A percentile compares a stretch with the other conserved stretches of the same genome.
These are phyloP conservation scores for Pseudogymnoascus sp. DNA, from an alignment of 2,329 filamentous ascomycete species.

Conservation along the genomic window DNA sequence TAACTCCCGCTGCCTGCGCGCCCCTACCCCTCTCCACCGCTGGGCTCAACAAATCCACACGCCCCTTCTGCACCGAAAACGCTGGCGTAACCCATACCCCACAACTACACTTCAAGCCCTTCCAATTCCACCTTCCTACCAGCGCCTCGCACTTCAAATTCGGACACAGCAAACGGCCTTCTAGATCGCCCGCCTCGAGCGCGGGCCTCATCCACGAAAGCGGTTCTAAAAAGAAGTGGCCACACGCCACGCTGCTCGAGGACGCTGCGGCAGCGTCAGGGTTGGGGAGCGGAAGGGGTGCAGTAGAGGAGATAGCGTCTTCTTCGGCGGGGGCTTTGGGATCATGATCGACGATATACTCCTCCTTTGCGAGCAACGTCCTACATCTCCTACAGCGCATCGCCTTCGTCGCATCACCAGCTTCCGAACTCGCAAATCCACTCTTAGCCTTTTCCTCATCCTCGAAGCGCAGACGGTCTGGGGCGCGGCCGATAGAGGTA, in stretches of 20 bases:
- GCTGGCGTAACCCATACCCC: constrained; percentile 84
- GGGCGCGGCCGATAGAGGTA: constrained; percentile 68
- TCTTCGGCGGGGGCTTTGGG: constrained; percentile 22
- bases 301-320: constrained; percentile 20
- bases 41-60: constrained; percentile 51
- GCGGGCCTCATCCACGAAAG: constrained; percentile 89
- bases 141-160: constrained; percentile 69
- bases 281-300: constrained; percentile 17
- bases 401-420: constrained; percentile 35
- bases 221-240: constrained; percentile 85
- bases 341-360: constrained; percentile 49
- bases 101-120: constrained; percentile 88
- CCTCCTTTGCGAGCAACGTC: constrained; percentile 13
- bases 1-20: constrained; percentile 36
- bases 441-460: constrained; percentile 50
- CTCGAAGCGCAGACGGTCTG: constrained; percentile 73
- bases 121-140: constrained; percentile 92
- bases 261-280: constrained; percentile 21
- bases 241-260: constrained; percentile 44
- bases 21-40: constrained; percentile 11
- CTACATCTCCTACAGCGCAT: constrained; percentile 90
- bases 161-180: constrained; percentile 79
- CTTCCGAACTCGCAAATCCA: constrained; percentile 10
- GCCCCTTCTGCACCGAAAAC: constrained; percentile 75
- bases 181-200: constrained; percentile 72